phyloP scores from a whole-genome alignment of 352 stramenopile species.

The Globisporangium carolinianum region DNA sequence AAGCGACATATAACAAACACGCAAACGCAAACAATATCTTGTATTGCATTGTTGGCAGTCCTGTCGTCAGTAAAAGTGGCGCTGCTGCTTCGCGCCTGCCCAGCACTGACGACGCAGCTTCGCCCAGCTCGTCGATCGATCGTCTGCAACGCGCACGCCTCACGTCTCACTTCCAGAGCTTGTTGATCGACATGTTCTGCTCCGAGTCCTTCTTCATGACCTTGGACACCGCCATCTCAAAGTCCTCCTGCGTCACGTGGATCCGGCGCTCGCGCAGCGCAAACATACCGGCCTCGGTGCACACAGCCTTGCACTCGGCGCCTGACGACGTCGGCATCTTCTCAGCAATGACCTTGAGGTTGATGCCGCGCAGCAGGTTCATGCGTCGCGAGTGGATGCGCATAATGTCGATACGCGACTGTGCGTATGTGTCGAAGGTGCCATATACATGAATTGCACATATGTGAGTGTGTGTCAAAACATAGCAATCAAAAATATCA shows the following conservation, averaged over 20 bases:
- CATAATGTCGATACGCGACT: slow-evolving; percentile 95
- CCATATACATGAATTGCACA: too few relatives aligned
- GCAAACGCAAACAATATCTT: too few relatives aligned
- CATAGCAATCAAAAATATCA: not conserved
- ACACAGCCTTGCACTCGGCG: slow-evolving; percentile 99
- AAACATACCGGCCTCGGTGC: slow-evolving; percentile 99
- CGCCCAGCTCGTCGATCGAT: not conserved
- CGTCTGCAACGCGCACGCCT: not conserved
- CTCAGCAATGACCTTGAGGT: slow-evolving; percentile 96
- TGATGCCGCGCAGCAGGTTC: slow-evolving; percentile 98
- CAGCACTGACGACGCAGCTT: too few relatives aligned
- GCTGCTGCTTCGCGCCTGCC: too few relatives aligned
- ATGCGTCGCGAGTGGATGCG: slow-evolving; percentile 99
- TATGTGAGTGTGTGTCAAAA: too few relatives aligned
- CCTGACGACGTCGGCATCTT: slow-evolving; percentile 98
- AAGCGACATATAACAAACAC: not conserved
- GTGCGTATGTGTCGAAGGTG: too few relatives aligned
- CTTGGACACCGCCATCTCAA: slow-evolving; percentile 99
- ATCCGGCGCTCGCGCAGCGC: slow-evolving; percentile 98
- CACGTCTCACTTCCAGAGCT: slow-evolving; percentile 97
- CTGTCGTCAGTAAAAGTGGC: too few relatives aligned
- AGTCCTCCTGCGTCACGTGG: slow-evolving; percentile 99
- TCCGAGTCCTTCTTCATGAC: slow-evolving; percentile 99
- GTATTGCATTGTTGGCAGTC: too few relatives aligned
- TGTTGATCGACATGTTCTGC: slow-evolving; percentile 96